Conservation (phyloP, 2,329 filamentous ascomycete genomes). For the Cyphellophora europaea region DNA sequence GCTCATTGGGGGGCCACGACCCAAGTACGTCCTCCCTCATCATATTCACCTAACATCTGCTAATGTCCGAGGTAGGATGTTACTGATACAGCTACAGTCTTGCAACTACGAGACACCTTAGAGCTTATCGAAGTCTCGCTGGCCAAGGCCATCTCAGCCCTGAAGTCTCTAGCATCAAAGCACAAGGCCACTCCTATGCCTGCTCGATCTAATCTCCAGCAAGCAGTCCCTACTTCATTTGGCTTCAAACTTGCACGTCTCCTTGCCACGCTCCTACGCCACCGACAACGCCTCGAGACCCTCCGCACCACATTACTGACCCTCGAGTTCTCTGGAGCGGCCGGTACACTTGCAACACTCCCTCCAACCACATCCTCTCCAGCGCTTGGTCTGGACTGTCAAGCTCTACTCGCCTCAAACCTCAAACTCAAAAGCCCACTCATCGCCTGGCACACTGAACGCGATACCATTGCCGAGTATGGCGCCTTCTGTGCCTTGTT, state of each 20-base stretch:
- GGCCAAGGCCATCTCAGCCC: conserved; percentile 9
- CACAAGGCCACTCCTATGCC: conserved; percentile 17
- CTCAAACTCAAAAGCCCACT: conserved; percentile 14
- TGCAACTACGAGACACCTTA: conserved; percentile 18
- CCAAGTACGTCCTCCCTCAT: no score
- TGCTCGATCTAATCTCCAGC: conserved; percentile 17
- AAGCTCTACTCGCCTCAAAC: conserved; percentile 15
- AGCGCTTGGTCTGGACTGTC: conserved; percentile 12
- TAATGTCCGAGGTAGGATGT: no score
- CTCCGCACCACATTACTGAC: conserved; percentile 11
- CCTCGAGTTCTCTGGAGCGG: conserved; percentile 18
- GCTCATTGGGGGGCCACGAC: conserved; percentile 19
- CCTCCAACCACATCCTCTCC: conserved; percentile 9
- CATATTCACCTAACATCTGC: no score
- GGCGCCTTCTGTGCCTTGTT: conserved; percentile 15
- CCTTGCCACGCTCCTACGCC: conserved; percentile 16
- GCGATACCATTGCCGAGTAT: conserved; percentile 17
- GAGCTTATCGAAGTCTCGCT: conserved; percentile 12
- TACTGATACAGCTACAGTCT: conserved; percentile 17
- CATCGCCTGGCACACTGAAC: conserved; percentile 18
- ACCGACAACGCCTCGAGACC: conserved; percentile 13
- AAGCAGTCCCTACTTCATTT: conserved; percentile 17
- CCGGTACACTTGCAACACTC: conserved; percentile 16
- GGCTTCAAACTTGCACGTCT: conserved; percentile 17
- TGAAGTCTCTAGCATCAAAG: conserved; percentile 8